A percentile compares a stretch with the other conserved stretches of the same genome.
phyloP scores from a whole-genome alignment of 306 rosid species.

The Pachyrhizus erosus region DNA sequence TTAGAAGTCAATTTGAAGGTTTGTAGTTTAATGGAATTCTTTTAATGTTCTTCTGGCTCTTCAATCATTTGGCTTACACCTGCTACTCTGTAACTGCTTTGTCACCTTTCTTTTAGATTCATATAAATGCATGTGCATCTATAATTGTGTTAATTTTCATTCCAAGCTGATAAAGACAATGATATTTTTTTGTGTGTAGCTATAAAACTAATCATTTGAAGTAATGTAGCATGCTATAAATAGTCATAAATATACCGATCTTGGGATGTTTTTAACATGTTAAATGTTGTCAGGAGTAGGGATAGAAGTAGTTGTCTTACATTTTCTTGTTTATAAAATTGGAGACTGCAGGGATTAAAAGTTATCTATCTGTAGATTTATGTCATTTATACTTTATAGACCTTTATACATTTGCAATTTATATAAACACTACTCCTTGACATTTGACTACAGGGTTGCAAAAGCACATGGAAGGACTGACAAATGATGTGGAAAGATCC shows the following conservation, averaged over 20 bases:
- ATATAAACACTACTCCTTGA: constrained; percentile 13
- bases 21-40: constrained; percentile 37
- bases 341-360: neutral
- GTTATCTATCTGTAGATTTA: neutral
- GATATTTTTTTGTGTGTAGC: neutral
- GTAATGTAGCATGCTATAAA: constrained; percentile 4
- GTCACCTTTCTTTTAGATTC: constrained; percentile 31
- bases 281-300: neutral
- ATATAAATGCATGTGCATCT: constrained; percentile 31
- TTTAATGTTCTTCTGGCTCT: constrained; percentile 35
- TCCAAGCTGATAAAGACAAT: neutral
- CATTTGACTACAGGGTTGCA: constrained; percentile 64
- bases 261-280: constrained; percentile 7
- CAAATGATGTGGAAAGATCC: constrained; percentile 92
- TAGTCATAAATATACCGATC: neutral
- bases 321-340: constrained; percentile 9
- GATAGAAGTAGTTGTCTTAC: constrained; percentile 12
- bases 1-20: constrained; percentile 90
- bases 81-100: constrained; percentile 12
- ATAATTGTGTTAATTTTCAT: constrained; percentile 25
- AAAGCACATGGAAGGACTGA: constrained; percentile 82
- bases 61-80: neutral
- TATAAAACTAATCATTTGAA: constrained; percentile 24
- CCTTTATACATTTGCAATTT: constrained; percentile 7
- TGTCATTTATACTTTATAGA: neutral